These are phyloP conservation scores for Prunus yedoensis DNA, from an alignment of 331 rosid species.

Conservation along the genomic window DNA sequence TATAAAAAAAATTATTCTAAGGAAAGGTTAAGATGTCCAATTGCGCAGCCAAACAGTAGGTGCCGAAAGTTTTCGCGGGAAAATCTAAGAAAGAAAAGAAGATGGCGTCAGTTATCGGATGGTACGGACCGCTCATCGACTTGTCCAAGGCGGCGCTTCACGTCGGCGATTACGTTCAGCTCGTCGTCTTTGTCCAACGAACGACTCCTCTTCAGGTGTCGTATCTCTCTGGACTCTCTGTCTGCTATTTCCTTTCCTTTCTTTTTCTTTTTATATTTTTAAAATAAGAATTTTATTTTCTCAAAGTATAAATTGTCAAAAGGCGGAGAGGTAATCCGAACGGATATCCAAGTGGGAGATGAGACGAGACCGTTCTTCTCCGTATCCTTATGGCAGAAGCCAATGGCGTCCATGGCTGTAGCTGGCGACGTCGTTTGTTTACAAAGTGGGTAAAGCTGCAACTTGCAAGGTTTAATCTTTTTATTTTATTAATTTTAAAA, in stretches of 20 bases:
- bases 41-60: neutral
- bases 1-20: too few relatives aligned
- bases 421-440: constrained; percentile 59
- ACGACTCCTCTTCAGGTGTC: constrained; percentile 60
- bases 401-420: constrained; percentile 43
- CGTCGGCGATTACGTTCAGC: constrained; percentile 71
- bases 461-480: neutral
- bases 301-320: constrained; percentile 55
- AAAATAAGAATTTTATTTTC: neutral
- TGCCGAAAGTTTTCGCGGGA: neutral
- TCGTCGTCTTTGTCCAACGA: constrained; percentile 77
- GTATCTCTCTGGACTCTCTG: neutral
- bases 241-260: neutral
- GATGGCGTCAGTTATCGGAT: constrained; percentile 65
- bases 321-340: constrained; percentile 47
- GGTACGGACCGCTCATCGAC: constrained; percentile 90
- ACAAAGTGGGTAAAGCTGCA: constrained; percentile 41
- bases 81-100: neutral
- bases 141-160: constrained; percentile 54
- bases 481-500: neutral
- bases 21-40: neutral
- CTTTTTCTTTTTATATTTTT: neutral
- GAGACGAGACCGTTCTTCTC: constrained; percentile 65
- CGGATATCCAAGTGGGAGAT: constrained; percentile 77
- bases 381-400: constrained; percentile 68